Conservation (phyloP, 106 monocot genomes). For the Vanilla planifolia region DNA sequence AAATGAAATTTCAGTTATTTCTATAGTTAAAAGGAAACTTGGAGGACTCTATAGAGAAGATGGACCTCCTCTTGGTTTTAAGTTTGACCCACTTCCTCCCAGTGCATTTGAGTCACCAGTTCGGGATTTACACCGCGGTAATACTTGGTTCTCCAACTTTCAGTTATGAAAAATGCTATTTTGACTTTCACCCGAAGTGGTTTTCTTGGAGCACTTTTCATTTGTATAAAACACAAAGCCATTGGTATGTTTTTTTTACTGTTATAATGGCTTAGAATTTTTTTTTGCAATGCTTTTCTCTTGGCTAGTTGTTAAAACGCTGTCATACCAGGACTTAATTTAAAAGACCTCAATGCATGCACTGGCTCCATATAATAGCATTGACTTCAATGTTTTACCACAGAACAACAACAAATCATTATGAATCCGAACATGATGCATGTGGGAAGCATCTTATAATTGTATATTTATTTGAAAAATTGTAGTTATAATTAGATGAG, state of each 20-base stretch:
- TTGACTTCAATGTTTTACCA: too few species aligned
- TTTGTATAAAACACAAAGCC: background rate
- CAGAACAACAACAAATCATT: too few species aligned
- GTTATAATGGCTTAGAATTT: background rate
- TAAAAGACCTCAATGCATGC: too few species aligned
- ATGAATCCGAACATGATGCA: too few species aligned
- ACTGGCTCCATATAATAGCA: too few species aligned
- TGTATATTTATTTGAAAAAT: too few species aligned
- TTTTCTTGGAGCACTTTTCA: background rate
- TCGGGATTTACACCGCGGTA: conserved; percentile 19
- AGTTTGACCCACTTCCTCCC: conserved; percentile 37
- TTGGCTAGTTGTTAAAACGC: too few species aligned
- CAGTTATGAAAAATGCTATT: background rate
- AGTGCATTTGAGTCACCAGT: conserved; percentile 40
- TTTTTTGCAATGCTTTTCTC: background rate
- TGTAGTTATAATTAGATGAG: too few species aligned
- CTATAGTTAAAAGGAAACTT: conserved; percentile 20
- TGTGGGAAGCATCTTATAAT: too few species aligned
- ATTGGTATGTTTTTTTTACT: background rate
- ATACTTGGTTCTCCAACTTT: background rate
- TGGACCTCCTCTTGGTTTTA: conserved; percentile 26
- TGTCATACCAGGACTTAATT: too few species aligned
- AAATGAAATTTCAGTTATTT: conserved; percentile 14
- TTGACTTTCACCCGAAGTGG: background rate
- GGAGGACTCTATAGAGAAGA: conserved; percentile 29